A percentile compares a stretch with the other conserved stretches of the same genome.
These are phyloP conservation scores for Lagenidium giganteum DNA, from an alignment of 352 stramenopile genomes.

Conservation along the genomic window DNA sequence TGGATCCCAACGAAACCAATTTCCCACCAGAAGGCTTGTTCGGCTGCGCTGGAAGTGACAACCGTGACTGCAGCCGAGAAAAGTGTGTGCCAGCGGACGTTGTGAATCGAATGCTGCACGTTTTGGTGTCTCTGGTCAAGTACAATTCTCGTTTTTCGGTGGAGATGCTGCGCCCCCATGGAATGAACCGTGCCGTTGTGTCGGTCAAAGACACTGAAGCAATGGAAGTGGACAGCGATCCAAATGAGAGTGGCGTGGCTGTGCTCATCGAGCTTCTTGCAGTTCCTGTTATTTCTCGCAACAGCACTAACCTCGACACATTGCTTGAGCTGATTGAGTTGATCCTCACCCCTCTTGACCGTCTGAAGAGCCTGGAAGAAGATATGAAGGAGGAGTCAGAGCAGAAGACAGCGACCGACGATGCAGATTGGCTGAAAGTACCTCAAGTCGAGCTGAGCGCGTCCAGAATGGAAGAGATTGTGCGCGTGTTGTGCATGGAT, in stretches of 20 bases:
- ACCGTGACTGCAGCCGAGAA: constrained; percentile 15
- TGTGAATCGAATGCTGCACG: constrained; percentile 83
- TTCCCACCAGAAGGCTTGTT: constrained; percentile 61
- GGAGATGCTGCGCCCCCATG: constrained; percentile 75
- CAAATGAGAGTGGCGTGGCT: constrained; percentile 29
- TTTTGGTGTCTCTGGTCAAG: constrained; percentile 87
- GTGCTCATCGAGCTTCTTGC: constrained; percentile 88
- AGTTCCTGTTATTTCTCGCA: constrained; percentile 80
- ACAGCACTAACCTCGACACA: constrained; percentile 90
- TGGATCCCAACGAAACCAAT: constrained; percentile 30
- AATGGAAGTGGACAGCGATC: constrained; percentile 13
- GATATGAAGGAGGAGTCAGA: constrained; percentile 25
- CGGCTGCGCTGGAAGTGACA: constrained; percentile 32
- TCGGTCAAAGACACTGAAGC: too few relatives aligned
- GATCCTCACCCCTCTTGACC: constrained; percentile 82
- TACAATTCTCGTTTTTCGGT: constrained; percentile 89
- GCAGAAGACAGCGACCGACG: constrained; percentile 30
- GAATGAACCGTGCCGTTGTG: constrained; percentile 33
- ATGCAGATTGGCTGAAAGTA: constrained; percentile 64
- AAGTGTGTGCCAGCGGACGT: constrained; percentile 76
- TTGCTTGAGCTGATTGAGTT: constrained; percentile 90
- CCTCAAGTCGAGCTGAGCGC: constrained; percentile 54
- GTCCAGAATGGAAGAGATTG: constrained; percentile 44
- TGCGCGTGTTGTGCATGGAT: constrained; percentile 72
- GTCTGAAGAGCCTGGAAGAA: constrained; percentile 66